phyloP scores from a whole-genome alignment of 2,329 filamentous ascomycete species.

The Eutypa lata region DNA sequence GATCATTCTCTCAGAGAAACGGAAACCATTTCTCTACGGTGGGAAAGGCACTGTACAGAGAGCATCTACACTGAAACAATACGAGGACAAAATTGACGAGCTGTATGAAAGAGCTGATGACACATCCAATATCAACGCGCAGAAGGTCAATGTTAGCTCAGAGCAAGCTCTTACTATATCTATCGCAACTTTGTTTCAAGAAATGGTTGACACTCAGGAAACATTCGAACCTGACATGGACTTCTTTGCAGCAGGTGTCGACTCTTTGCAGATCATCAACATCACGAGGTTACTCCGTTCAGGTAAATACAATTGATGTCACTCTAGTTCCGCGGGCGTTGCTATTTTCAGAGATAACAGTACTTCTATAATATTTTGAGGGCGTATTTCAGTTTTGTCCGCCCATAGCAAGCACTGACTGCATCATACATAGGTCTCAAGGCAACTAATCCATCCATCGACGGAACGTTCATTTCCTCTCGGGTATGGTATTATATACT shows the following conservation, averaged over 20 bases:
- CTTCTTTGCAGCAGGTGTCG: conserved; percentile 36
- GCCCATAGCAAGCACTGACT: too few species aligned
- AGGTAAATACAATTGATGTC: conserved; percentile 8
- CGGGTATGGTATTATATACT: too few species aligned
- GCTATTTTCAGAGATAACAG: too few species aligned
- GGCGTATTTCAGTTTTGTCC: too few species aligned
- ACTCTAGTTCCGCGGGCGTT: conserved; percentile 1
- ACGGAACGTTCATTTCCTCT: too few species aligned
- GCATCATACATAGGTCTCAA: too few species aligned
- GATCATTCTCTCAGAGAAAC: conserved; percentile 31
- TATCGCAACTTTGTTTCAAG: conserved; percentile 12
- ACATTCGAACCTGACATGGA: conserved; percentile 26
- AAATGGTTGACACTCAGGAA: not conserved
- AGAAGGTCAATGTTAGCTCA: conserved; percentile 17
- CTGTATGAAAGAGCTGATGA: conserved; percentile 30
- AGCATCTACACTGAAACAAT: conserved; percentile 28
- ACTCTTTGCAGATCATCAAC: conserved; percentile 36
- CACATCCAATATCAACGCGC: conserved; percentile 3
- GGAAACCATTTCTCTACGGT: conserved; percentile 36
- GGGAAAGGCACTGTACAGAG: conserved; percentile 23
- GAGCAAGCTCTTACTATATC: conserved; percentile 20
- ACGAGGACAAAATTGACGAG: conserved; percentile 35
- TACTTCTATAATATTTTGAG: too few species aligned
- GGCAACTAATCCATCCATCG: too few species aligned
- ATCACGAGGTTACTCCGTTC: conserved; percentile 1